Evolutionary conservation across 2,329 filamentous ascomycete genomes (phyloP).

Genomic region (Monilinia fructicola): DNA sequence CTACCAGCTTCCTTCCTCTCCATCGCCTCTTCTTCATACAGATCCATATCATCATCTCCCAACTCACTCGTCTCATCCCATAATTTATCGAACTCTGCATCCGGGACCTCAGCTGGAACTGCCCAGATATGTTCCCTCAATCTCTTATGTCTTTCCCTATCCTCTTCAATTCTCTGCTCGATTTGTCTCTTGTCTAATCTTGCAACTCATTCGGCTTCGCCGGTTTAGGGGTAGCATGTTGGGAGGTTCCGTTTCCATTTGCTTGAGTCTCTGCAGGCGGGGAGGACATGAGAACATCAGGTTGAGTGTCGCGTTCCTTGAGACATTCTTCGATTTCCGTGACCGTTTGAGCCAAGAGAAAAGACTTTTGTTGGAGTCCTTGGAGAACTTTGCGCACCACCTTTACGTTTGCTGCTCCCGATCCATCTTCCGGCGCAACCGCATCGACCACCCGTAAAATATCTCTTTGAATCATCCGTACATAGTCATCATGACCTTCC

Average conservation of each 20-base stretch:
- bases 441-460: conserved; percentile 89
- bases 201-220: conserved; percentile 18
- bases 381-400: conserved; percentile 79
- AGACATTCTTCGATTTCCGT: conserved; percentile 79
- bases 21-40: conserved; percentile 69
- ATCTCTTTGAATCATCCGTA: conserved; percentile 92
- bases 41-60: conserved; percentile 79
- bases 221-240: conserved; percentile 17
- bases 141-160: conserved; percentile 90
- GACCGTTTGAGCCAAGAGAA: conserved; percentile 73
- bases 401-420: conserved; percentile 89
- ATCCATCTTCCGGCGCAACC: conserved; percentile 82
- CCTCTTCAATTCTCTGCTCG: conserved; percentile 95
- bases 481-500: conserved; percentile 78
- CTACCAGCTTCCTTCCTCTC: conserved; percentile 33
- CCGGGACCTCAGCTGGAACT: conserved; percentile 55
- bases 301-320: conserved; percentile 57
- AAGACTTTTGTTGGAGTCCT: conserved; percentile 66
- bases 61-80: conserved; percentile 88
- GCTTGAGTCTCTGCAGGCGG: conserved; percentile 26
- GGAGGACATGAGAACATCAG: conserved; percentile 26
- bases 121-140: conserved; percentile 93
- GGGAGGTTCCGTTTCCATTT: conserved; percentile 32
- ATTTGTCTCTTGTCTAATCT: conserved; percentile 81
- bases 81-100: conserved; percentile 69